A percentile compares a stretch with the other conserved stretches of the same genome.
Evolutionary conservation across 805 yeast genomes (phyloP).

Genomic region (Barnettozyma populi): DNA sequence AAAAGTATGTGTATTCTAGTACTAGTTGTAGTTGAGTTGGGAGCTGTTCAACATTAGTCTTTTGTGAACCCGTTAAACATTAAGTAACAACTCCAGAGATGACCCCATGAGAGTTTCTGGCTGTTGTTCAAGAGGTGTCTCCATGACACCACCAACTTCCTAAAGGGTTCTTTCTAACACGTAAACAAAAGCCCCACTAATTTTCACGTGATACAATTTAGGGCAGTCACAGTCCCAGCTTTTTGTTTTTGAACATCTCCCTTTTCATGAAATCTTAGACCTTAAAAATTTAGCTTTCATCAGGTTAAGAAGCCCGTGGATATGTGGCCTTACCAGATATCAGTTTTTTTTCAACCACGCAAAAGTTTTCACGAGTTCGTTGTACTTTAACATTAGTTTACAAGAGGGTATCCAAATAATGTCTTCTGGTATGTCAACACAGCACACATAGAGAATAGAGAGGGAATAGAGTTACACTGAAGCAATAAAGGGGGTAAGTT

Average conservation of each 20-base stretch:
- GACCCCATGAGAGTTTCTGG: too few species aligned
- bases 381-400: conserved; percentile 11
- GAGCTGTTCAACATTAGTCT: not conserved
- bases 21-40: not conserved
- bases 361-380: conserved; percentile 23
- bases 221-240: conserved; percentile 1
- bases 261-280: not conserved
- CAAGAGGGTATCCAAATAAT: conserved; percentile 20
- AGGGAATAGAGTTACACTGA: not conserved
- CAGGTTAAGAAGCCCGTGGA: conserved; percentile 7
- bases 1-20: conserved; percentile 12
- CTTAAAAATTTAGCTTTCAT: too few species aligned
- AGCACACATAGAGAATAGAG: not conserved
- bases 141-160: too few species aligned
- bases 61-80: too few species aligned
- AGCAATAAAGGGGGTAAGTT: not conserved
- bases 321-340: conserved; percentile 5
- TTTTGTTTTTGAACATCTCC: not conserved
- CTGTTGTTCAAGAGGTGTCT: too few species aligned
- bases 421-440: conserved; percentile 26
- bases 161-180: too few species aligned
- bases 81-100: too few species aligned
- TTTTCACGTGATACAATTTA: not conserved
- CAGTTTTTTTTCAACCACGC: conserved; percentile 20
- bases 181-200: not conserved